Base-by-base conservation (phyloP, 2,329 filamentous ascomycete genomes). In the Endoconidiophora polonica region DNA sequence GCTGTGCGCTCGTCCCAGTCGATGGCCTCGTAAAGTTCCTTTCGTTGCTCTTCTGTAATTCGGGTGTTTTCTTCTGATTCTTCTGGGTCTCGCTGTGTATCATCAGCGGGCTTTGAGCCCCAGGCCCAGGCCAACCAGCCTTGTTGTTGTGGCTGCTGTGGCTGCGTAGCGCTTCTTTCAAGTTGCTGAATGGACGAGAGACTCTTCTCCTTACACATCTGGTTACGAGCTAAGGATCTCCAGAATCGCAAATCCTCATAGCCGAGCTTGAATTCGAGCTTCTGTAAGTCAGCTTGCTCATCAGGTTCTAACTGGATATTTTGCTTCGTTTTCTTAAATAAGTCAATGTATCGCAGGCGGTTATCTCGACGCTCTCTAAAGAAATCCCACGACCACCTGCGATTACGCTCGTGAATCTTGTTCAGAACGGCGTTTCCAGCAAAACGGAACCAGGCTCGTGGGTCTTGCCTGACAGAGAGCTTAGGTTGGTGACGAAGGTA, bases 171-270 rank as follows among this genome's bases (percentile, higher is more conserved):
- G 33, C 85, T 14, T 7, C 44, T 18, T 16, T 53, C 33, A 12
- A 48, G 26, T 33, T 44, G 44, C 41, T 44, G 29, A 33, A 37
- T 44, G 14, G 45, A 52, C 5, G 44, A 47, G n/a, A 52, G 48
- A 12, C 20, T 50, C 29, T 44, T 44, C 39, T 99, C 91, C 62
- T 95, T 96, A 58, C 86, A 86, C 12, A 99, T 70, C 62, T 98
- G 85, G 57, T 94, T 98, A 22, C 91, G 80, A 26, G 90, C 91
- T 51, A 98, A 63, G 0, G 91, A 96, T 55, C 91, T 76, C 88
- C 91, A 99, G 67, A 98, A 99, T 3, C 91, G 82, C 48, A 99
- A 71, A 61, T 98, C 93, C 63, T 98, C 91, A 61, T 98, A 98
- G 33, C 74, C 79, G 2, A 94, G 72, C 61, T 95, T 95, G 69